Conservation (phyloP, 1,139 yeast species). For the Candida labiduridarum region DNA sequence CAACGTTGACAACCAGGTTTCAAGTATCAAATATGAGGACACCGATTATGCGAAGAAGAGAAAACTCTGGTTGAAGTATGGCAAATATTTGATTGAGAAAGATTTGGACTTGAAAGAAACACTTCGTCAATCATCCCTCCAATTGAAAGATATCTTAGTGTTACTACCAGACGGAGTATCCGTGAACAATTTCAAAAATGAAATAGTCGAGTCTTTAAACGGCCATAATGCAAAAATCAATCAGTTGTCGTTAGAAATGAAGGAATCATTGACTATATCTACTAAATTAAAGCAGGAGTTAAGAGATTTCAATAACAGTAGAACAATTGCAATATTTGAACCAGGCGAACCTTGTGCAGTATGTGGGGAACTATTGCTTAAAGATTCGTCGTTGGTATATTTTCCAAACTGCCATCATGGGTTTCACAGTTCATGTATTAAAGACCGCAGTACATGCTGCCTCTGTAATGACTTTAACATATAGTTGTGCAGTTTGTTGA, state of each 20-base stretch:
- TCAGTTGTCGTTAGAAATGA: conserved; percentile 73
- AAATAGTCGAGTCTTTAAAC: conserved; percentile 77
- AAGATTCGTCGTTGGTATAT: conserved; percentile 73
- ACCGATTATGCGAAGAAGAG: conserved; percentile 55
- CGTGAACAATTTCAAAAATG: conserved; percentile 82
- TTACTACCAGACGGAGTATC: conserved; percentile 81
- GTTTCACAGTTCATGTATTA: conserved; percentile 86
- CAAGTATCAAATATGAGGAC: conserved; percentile 35
- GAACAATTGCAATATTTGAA: conserved; percentile 55
- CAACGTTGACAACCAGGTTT: conserved; percentile 25
- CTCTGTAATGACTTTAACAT: conserved; percentile 64
- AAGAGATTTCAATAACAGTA: conserved; percentile 44
- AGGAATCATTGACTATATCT: conserved; percentile 67
- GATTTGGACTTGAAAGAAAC: conserved; percentile 25
- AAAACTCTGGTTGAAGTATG: conserved; percentile 72
- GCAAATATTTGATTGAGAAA: conserved; percentile 56
- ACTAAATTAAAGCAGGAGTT: conserved; percentile 64
- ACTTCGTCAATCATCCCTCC: conserved; percentile 35
- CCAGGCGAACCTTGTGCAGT: conserved; percentile 83
- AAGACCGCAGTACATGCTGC: conserved; percentile 70
- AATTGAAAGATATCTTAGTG: conserved; percentile 82
- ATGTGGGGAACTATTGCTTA: conserved; percentile 69
- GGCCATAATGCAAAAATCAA: conserved; percentile 66
- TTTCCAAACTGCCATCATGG: conserved; percentile 89
- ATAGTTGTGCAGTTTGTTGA: not conserved